These are phyloP conservation scores for Xylariaceae sp. DNA, from an alignment of 2,329 filamentous ascomycete genomes.

Conservation along the genomic window DNA sequence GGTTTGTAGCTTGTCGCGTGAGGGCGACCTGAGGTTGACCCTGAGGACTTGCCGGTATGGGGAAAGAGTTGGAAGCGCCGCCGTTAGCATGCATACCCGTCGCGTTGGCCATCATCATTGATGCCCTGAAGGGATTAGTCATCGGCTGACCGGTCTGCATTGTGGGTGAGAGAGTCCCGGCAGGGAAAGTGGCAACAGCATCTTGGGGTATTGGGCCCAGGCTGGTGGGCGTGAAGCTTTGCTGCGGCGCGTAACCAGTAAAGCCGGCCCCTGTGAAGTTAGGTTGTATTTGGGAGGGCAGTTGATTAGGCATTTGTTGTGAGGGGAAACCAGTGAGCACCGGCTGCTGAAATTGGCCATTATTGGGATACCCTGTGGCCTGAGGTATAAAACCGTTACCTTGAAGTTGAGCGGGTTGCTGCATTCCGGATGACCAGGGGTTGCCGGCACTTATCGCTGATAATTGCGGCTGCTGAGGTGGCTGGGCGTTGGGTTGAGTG, in stretches of 20 bases:
- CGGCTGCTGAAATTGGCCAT: conserved; percentile 40
- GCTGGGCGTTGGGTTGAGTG: conserved; percentile 38
- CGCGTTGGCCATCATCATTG: conserved; percentile 63
- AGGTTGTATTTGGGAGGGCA: conserved; percentile 43
- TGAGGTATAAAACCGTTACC: conserved; percentile 30
- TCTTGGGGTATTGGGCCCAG: conserved; percentile 56
- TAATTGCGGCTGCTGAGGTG: conserved; percentile 24
- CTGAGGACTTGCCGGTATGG: conserved; percentile 38
- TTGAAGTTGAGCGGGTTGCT: conserved; percentile 31
- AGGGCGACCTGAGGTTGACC: conserved; percentile 25
- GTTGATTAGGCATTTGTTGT: conserved; percentile 37
- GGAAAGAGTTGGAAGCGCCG: conserved; percentile 30
- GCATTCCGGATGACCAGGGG: conserved; percentile 35
- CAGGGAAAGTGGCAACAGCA: conserved; percentile 46
- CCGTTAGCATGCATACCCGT: conserved; percentile 40
- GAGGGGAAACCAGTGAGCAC: conserved; percentile 29
- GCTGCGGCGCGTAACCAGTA: conserved; percentile 70
- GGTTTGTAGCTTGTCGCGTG: conserved; percentile 70
- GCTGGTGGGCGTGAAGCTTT: conserved; percentile 46
- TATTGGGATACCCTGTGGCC: conserved; percentile 35
- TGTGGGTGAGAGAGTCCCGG: conserved; percentile 37
- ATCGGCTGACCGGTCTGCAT: conserved; percentile 49
- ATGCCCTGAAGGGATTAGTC: conserved; percentile 92
- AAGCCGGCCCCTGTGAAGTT: conserved; percentile 69
- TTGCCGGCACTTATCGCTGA: conserved; percentile 33